A percentile compares a stretch with the other conserved stretches of the same genome.
These are phyloP conservation scores for Saussurea involucrata DNA, from an alignment of 129 eudicot species.

Conservation along the genomic window DNA sequence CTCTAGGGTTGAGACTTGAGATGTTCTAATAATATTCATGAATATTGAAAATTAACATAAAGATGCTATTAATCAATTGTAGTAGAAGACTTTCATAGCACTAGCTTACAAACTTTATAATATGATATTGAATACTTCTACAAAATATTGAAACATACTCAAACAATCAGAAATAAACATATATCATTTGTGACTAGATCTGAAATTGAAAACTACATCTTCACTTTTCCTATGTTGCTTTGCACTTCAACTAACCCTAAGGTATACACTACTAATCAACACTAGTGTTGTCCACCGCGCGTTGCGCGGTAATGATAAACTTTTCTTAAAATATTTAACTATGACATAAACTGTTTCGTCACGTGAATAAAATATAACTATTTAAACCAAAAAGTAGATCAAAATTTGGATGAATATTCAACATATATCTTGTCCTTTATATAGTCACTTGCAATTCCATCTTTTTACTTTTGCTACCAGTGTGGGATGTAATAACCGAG, in stretches of 20 bases:
- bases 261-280: neutral
- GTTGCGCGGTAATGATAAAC: too few relatives aligned
- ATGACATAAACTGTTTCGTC: too few relatives aligned
- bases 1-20: neutral
- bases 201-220: neutral
- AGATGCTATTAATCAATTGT: neutral
- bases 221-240: neutral
- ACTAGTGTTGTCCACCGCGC: too few relatives aligned
- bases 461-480: too few relatives aligned
- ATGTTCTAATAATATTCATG: neutral
- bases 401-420: too few relatives aligned
- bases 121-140: neutral
- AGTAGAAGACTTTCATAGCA: neutral
- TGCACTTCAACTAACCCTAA: neutral
- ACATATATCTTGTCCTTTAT: too few relatives aligned
- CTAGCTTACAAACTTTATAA: neutral
- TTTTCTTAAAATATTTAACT: too few relatives aligned
- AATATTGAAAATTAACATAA: neutral
- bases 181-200: neutral
- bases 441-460: too few relatives aligned
- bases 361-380: too few relatives aligned
- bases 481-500: too few relatives aligned
- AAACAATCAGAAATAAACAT: too few relatives aligned
- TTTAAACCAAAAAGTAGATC: too few relatives aligned
- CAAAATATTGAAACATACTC: neutral